Percentiles rank a stretch among this genome's conserved stretches.
Evolutionary conservation across 2,329 filamentous ascomycete species (phyloP).

Genomic region (Xylaria sp.): DNA sequence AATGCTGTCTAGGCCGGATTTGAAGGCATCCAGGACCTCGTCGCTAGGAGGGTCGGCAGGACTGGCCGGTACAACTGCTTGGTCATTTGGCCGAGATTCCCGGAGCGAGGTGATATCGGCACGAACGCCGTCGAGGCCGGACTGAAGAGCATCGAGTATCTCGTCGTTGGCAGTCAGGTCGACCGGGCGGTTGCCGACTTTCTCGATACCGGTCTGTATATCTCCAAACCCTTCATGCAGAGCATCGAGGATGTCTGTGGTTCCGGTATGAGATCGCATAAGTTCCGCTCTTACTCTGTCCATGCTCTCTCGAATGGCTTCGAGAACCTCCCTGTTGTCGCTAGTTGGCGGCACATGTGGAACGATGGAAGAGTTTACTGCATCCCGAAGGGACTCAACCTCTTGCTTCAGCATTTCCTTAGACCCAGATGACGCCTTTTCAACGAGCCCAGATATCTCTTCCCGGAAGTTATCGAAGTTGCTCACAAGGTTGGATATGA

Average conservation of each 20-base stretch:
- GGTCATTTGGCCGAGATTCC: constrained; percentile 43
- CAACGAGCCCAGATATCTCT: constrained; percentile 67
- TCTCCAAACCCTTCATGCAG: constrained; percentile 85
- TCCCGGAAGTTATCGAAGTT: constrained; percentile 69
- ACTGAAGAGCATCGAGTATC: constrained; percentile 83
- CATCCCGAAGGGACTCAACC: constrained; percentile 78
- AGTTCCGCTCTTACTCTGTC: constrained; percentile 77
- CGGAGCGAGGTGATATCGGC: constrained; percentile 79
- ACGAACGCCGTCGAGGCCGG: constrained; percentile 75
- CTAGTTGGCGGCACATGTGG: constrained; percentile 51
- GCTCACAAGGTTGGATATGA: constrained; percentile 68
- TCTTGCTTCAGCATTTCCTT: constrained; percentile 78
- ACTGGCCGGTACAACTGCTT: constrained; percentile 13
- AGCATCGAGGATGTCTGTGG: constrained; percentile 85
- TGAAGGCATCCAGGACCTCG: neutral
- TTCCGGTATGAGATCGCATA: constrained; percentile 67
- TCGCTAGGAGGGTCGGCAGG: neutral
- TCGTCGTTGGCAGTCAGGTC: constrained; percentile 87
- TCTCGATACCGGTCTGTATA: constrained; percentile 76
- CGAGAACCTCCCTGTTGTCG: constrained; percentile 68
- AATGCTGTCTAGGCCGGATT: neutral
- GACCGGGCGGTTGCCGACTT: constrained; percentile 73
- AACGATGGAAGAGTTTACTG: constrained; percentile 71
- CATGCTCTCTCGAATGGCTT: constrained; percentile 71
- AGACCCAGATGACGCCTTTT: constrained; percentile 50